These are phyloP conservation scores for Rhinocladiella mackenziei DNA, from an alignment of 2,329 filamentous ascomycete genomes.

Conservation along the genomic window DNA sequence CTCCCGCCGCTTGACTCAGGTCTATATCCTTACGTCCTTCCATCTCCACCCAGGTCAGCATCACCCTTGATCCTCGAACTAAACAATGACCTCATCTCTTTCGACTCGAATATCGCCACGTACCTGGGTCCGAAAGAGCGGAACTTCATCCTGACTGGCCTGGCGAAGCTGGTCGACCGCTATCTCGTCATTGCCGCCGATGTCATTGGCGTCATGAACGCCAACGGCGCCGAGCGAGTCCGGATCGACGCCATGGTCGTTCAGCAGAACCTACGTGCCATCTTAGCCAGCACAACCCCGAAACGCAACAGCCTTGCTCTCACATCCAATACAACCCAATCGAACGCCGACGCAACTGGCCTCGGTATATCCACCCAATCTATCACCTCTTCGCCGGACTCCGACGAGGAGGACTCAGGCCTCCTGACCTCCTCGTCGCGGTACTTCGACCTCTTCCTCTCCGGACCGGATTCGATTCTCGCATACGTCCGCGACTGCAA, in stretches of 20 bases:
- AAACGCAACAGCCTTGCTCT: constrained; percentile 17
- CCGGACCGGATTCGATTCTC: constrained; percentile 43
- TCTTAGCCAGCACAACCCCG: constrained; percentile 48
- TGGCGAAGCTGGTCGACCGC: constrained; percentile 72
- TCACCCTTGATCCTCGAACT: constrained; percentile 71
- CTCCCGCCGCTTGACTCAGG: constrained; percentile 41
- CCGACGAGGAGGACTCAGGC: constrained; percentile 32
- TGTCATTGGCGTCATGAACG: constrained; percentile 77
- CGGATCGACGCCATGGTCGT: constrained; percentile 90
- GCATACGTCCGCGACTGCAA: constrained; percentile 45
- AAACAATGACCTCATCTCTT: constrained; percentile 77
- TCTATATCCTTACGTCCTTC: constrained; percentile 42
- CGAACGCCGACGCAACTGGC: constrained; percentile 7
- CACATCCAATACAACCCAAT: constrained; percentile 10
- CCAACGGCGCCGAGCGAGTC: constrained; percentile 77
- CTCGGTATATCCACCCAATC: constrained; percentile 20
- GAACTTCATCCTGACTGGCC: constrained; percentile 69
- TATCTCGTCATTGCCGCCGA: constrained; percentile 70
- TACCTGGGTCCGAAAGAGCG: constrained; percentile 70
- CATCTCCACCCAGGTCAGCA: constrained; percentile 41
- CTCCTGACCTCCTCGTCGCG: constrained; percentile 43
- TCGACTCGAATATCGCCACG: constrained; percentile 74
- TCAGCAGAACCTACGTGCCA: constrained; percentile 94
- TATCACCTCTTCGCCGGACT: constrained; percentile 12
- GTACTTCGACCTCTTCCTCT: constrained; percentile 48